Base-by-base conservation (phyloP, 148 eudicot species). In the Rhododendron kiyosumense region DNA sequence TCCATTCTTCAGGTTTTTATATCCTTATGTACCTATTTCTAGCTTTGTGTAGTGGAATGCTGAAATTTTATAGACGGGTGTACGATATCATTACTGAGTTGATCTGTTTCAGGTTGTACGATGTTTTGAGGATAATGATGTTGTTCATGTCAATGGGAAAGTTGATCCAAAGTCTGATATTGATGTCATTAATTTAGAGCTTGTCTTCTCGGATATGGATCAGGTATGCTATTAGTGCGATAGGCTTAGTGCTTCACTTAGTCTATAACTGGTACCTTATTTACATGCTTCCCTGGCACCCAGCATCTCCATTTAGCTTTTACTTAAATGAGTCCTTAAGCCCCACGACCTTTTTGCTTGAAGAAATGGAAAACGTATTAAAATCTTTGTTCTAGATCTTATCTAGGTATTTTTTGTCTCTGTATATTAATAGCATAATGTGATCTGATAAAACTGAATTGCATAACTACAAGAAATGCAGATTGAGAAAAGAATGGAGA, bases 71-170 rank as follows among this genome's bases (percentile, higher is more conserved):
- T n/a, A 65, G 18, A 28, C 4, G 49, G 74, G 28, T 81, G 49
- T 46, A 22, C 34, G 8, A 59, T 76, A 52, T 84, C 20, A 52
- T 75, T 17, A 13, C 14, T 52, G 73, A 63, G 71, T 79, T 51
- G 26, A 85, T 49, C 78, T 85, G 32, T 61, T 90, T 81, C 91
- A 97, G 99, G 99, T 97, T 87, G 99, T 97, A 49, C 98, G 99
- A 7, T 97, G 99, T 93, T 97, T 97, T 88, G 99, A 97, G 89
- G 99, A 97, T 89, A 94, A 97, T 88, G 99, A 97, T 89, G 91
- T 97, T 85, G 90, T 97, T 88, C 99, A 97, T 88, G 96, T 97
- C 43, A 95, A 89, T 89, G 99, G 98, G 79, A 94, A 91, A 90
- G 93, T 97, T 90, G 99, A 97, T 89, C 99, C 99, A 30, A 93